Evolutionary conservation across 345 rosid genomes (phyloP).

Genomic region (Arabidopsis suecica): DNA sequence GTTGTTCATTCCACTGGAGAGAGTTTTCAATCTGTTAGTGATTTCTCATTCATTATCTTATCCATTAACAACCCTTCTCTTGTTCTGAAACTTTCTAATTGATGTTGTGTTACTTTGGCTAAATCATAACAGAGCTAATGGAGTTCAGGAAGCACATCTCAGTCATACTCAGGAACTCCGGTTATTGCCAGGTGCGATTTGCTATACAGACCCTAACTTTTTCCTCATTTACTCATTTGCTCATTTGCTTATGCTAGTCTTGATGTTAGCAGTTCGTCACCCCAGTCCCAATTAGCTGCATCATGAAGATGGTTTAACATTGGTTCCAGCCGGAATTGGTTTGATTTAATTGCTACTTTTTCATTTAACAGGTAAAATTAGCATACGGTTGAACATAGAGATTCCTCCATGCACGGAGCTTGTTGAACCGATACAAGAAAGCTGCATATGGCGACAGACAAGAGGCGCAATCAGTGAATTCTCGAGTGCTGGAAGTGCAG

Average conservation of each 20-base stretch:
- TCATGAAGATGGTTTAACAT: conserved; percentile 12
- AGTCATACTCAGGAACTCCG: conserved; percentile 62
- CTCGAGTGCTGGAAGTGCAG: conserved; percentile 46
- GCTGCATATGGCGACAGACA: conserved; percentile 81
- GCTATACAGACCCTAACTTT: not conserved
- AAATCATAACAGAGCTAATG: conserved; percentile 58
- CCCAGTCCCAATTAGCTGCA: conserved; percentile 22
- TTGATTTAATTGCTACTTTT: conserved; percentile 6
- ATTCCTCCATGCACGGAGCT: conserved; percentile 71
- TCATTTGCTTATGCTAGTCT: not conserved
- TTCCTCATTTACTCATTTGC: not conserved
- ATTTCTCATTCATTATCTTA: conserved; percentile 3
- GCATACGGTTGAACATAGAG: conserved; percentile 64
- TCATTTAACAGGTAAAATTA: conserved; percentile 63
- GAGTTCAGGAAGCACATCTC: conserved; percentile 47
- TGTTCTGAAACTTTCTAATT: conserved; percentile 12
- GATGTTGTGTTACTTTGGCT: conserved; percentile 17
- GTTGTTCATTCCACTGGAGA: conserved; percentile 70
- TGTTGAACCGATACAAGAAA: conserved; percentile 80
- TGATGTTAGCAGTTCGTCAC: not conserved
- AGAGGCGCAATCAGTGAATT: conserved; percentile 76
- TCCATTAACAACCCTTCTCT: not conserved
- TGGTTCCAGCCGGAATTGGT: not conserved
- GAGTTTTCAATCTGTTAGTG: conserved; percentile 74
- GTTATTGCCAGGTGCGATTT: conserved; percentile 74